Conservation (phyloP, 495 filamentous ascomycete genomes). For the Rhypophila decipiens region DNA sequence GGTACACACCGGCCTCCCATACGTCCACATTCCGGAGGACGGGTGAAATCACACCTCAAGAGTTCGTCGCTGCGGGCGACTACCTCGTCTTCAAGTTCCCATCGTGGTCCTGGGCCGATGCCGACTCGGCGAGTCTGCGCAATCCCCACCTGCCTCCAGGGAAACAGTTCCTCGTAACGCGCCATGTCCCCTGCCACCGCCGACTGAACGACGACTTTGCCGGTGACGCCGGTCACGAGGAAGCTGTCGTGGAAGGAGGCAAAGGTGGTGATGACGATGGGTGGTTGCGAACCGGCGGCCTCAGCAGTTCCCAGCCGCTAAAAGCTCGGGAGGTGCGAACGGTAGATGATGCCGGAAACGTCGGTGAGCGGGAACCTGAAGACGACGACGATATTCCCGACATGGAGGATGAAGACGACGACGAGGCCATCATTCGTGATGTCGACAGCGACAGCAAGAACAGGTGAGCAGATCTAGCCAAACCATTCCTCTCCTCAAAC, state of each 20-base stretch:
- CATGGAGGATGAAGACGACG: constrained; percentile 98
- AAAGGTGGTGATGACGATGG: constrained; percentile 71
- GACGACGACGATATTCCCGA: constrained; percentile 91
- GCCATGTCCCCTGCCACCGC: constrained; percentile 86
- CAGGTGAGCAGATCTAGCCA: constrained; percentile 62
- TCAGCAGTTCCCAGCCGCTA: constrained; percentile 63
- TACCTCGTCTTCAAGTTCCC: constrained; percentile 99
- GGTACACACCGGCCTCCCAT: constrained; percentile 77
- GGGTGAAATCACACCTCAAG: constrained; percentile 93
- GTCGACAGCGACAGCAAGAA: constrained; percentile 51
- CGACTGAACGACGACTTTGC: constrained; percentile 91
- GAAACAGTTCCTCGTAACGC: constrained; percentile 94
- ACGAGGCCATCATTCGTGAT: constrained; percentile 93
- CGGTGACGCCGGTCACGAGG: constrained; percentile 76
- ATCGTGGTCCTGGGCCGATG: constrained; percentile 95
- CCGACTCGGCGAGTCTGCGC: constrained; percentile 68
- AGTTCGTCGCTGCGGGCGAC: constrained; percentile 93
- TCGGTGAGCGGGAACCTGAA: constrained; percentile 65
- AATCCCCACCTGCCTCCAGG: constrained; percentile 75
- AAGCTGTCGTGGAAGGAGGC: constrained; percentile 75
- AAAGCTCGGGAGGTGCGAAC: constrained; percentile 76
- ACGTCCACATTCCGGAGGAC: constrained; percentile 90
- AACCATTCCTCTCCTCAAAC: neutral
- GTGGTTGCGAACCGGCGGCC: constrained; percentile 81
- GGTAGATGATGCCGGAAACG: constrained; percentile 71